These are phyloP conservation scores for Castanea crenata DNA, from an alignment of 306 rosid genomes.

Conservation along the genomic window DNA sequence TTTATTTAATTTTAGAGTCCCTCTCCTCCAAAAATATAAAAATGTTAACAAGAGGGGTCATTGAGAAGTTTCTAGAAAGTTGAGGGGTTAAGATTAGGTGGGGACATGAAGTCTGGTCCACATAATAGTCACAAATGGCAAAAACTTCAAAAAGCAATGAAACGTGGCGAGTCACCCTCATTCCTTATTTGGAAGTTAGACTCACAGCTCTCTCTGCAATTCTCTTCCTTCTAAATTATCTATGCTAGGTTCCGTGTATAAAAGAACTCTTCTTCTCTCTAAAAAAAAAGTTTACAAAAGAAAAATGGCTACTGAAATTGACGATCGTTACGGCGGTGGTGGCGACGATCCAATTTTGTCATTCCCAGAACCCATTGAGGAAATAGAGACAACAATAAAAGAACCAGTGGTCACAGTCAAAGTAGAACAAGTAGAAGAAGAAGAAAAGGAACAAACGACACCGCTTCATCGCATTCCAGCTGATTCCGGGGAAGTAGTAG, in stretches of 20 bases:
- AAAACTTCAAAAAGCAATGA: background rate
- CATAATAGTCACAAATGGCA: conserved; percentile 12
- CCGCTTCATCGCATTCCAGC: background rate
- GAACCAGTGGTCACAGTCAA: background rate
- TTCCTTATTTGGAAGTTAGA: background rate
- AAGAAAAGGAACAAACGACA: background rate
- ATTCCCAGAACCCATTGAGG: background rate
- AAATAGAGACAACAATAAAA: background rate
- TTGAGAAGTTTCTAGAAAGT: background rate
- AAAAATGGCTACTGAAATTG: background rate
- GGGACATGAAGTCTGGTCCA: background rate
- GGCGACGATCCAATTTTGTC: background rate
- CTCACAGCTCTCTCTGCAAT: background rate
- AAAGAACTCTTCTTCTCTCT: too few relatives aligned
- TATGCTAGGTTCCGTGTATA: too few relatives aligned
- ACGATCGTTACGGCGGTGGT: background rate
- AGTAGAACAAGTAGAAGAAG: background rate
- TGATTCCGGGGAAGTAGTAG: background rate
- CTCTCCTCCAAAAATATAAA: too few relatives aligned
- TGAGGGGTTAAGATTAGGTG: background rate
- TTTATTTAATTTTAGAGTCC: too few relatives aligned
- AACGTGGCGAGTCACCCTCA: conserved; percentile 35
- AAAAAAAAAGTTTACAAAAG: background rate
- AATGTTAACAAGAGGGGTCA: background rate
- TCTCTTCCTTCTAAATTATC: background rate